phyloP scores from a whole-genome alignment of 805 yeast species.

The Nakazawaea ambrosiae region DNA sequence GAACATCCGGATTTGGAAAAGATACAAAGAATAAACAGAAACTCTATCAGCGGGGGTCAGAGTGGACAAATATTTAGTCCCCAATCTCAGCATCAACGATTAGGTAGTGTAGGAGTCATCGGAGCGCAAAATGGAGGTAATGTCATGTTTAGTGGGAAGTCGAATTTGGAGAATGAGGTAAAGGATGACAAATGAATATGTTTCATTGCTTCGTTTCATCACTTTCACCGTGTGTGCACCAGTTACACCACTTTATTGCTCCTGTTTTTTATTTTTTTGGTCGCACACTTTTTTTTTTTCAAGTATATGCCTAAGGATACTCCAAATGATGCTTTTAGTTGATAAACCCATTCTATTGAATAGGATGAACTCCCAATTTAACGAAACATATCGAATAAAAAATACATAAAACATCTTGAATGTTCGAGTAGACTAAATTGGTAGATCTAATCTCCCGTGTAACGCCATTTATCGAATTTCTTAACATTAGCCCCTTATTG shows the following conservation, averaged over 20 bases:
- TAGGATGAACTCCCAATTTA: too few species aligned
- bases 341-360: too few species aligned
- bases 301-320: too few species aligned
- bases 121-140: conserved; percentile 28
- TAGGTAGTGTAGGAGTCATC: conserved; percentile 15
- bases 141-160: conserved; percentile 36
- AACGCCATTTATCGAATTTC: too few species aligned
- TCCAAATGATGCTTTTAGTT: neutral
- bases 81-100: neutral
- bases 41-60: conserved; percentile 45
- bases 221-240: neutral
- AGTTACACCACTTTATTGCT: neutral
- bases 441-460: too few species aligned
- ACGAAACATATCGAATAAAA: too few species aligned
- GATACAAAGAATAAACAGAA: conserved; percentile 53
- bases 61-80: conserved; percentile 9
- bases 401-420: too few species aligned
- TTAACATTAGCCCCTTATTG: too few species aligned
- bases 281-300: too few species aligned
- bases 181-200: conserved; percentile 19
- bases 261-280: neutral
- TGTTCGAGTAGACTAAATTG: too few species aligned
- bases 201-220: neutral
- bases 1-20: conserved; percentile 50
- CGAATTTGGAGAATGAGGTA: conserved; percentile 48